Base-by-base conservation (phyloP, 2,329 filamentous ascomycete species). In the Ambrosiella beaveri region DNA sequence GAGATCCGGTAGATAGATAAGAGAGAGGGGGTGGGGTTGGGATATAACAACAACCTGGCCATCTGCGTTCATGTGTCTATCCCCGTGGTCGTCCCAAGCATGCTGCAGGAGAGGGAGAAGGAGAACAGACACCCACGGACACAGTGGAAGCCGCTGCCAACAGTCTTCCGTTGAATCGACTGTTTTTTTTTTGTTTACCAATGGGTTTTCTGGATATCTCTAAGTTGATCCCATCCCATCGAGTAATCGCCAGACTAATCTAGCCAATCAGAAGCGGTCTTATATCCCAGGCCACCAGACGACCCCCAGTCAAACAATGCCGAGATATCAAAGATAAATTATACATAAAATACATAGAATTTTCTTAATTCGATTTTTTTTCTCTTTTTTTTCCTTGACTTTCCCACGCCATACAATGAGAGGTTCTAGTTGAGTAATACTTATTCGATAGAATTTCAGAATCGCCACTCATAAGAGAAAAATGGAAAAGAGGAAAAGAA, bases 221-320 rank as follows among this genome's bases (percentile, higher is more conserved):
- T 2, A 2, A 15, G 13, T 17, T 56, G 54, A 56, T 44, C 19
- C 38, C 27, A 57, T 57, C 47, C 15, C 39, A 57, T 57, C 37
- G 49, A 57, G 56, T 57, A 57, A 57, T 53, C 36, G 39, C 19
- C 27, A 39, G 7, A 49, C 19, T 38, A 15, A 6, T 35, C 12
- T 7, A 35, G 1, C 54, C 54, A 56, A 56, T 56, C 39, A 47
- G 11, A 47, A 45, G 44, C n/a, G 13, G 19, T 6, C 44, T 5
- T 47, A 13, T 15, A 17, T 15, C 44, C 44, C 44, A 47, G 19
- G n/a, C 44, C n/a, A 47, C 1, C 6, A 47, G n/a, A 15, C 7
- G 19, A 17, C 15, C 44, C 44, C 44, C 13, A 17, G 13, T 47
- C 44, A 15, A 13, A 47, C 44, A 13, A 47, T 47, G 3, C 44